These are phyloP conservation scores for Colletotrichum incanum DNA, from an alignment of 2,329 filamentous ascomycete genomes.

Conservation along the genomic window DNA sequence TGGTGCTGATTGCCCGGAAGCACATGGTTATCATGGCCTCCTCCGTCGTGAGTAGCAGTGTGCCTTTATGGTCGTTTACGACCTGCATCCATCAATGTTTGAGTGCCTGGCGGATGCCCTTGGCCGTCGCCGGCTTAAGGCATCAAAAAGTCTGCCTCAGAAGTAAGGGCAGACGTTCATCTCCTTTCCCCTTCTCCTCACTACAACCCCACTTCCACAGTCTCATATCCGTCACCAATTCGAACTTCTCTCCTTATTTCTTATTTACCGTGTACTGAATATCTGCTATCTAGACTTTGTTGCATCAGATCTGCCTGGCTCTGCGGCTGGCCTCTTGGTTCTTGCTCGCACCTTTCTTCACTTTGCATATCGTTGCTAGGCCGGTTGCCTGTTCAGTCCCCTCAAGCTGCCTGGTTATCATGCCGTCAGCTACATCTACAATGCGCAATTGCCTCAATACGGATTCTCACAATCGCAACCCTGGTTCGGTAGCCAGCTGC, in stretches of 20 bases:
- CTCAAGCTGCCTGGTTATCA: not conserved
- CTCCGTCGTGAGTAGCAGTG: not conserved
- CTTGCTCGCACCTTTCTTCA: not conserved
- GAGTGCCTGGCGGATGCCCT: constrained; percentile 11
- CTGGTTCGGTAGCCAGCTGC: not conserved
- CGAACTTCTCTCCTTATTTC: not conserved
- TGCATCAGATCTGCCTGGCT: not conserved
- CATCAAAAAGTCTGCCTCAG: constrained; percentile 39
- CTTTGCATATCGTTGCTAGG: not conserved
- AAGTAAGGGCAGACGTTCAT: constrained; percentile 11
- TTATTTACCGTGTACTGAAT: not conserved
- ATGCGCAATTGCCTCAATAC: not conserved
- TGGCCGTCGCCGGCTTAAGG: constrained; percentile 14
- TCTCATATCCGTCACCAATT: constrained; percentile 10
- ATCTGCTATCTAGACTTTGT: too few relatives aligned
- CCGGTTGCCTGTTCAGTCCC: not conserved
- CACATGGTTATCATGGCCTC: not conserved
- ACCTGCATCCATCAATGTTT: not conserved
- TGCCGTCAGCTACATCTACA: not conserved
- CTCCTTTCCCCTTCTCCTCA: constrained; percentile 21
- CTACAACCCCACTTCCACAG: constrained; percentile 14
- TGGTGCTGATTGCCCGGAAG: not conserved
- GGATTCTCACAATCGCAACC: not conserved
- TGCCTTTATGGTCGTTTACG: not conserved
- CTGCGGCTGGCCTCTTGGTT: not conserved